phyloP scores from a whole-genome alignment of 2,329 filamentous ascomycete species.

The Teratosphaeria destructans region DNA sequence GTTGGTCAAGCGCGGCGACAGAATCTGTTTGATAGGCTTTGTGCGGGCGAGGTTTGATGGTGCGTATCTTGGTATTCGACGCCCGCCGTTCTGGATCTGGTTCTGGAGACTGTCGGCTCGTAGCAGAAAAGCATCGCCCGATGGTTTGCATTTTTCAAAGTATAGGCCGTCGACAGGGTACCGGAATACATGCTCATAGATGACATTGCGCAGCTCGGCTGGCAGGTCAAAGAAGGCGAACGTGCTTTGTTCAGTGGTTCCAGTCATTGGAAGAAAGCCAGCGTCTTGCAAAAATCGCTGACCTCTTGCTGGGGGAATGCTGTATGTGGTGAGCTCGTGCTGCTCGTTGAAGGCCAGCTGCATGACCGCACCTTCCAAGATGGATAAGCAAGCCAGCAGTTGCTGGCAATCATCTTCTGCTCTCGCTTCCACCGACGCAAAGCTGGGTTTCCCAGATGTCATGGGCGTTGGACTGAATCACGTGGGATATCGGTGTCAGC shows the following conservation, averaged over 20 bases:
- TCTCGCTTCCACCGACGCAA: too few species aligned
- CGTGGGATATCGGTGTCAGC: too few species aligned
- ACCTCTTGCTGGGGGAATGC: not conserved
- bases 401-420: too few species aligned
- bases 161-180: not conserved
- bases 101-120: not conserved
- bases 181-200: constrained; percentile 3
- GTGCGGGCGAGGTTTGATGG: not conserved
- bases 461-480: too few species aligned
- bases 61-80: not conserved
- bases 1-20: not conserved
- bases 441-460: too few species aligned
- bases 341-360: not conserved
- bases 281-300: not conserved
- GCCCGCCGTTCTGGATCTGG: not conserved
- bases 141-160: not conserved
- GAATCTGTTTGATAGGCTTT: not conserved
- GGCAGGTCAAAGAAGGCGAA: constrained; percentile 2
- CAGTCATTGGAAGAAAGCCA: not conserved
- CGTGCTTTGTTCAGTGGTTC: not conserved
- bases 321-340: not conserved
- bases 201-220: constrained; percentile 3
- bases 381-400: too few species aligned
- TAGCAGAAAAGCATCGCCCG: not conserved
- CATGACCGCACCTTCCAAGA: not conserved